Conservation (phyloP, 108 stramenopile species). For the Fistulifera solaris region DNA sequence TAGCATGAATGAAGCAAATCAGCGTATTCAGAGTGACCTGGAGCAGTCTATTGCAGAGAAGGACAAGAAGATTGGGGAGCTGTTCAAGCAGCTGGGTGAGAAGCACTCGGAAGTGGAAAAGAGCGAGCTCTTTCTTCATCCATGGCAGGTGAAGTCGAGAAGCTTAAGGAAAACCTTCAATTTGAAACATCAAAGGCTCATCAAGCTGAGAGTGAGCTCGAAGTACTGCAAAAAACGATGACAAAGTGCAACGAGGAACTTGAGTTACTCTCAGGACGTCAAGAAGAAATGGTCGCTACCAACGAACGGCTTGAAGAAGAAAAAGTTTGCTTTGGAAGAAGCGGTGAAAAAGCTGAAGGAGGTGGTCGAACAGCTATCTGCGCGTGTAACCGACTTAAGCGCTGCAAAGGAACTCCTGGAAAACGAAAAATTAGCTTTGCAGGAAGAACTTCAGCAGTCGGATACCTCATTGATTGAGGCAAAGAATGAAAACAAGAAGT, state of each 20-base stretch:
- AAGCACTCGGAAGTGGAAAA: constrained; percentile 4
- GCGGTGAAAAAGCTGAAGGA: constrained; percentile 15
- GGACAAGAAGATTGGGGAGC: constrained; percentile 23
- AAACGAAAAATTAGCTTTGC: constrained; percentile 11
- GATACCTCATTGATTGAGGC: constrained; percentile 15
- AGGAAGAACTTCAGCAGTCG: constrained; percentile 11
- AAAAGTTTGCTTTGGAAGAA: constrained; percentile 20
- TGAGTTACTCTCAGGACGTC: not conserved
- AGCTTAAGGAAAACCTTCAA: constrained; percentile 7
- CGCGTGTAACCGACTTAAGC: constrained; percentile 7
- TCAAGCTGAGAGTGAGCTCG: constrained; percentile 4
- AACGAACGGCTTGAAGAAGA: constrained; percentile 13
- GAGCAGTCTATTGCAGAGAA: constrained; percentile 12
- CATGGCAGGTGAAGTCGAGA: constrained; percentile 8
- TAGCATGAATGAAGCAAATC: constrained; percentile 18
- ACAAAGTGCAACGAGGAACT: constrained; percentile 7
- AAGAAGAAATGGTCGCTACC: constrained; percentile 24
- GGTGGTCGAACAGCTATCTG: constrained; percentile 10
- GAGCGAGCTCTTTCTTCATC: constrained; percentile 1
- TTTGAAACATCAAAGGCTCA: not conserved
- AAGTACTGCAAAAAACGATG: constrained; percentile 10
- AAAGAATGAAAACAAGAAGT: constrained; percentile 1
- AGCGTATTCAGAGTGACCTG: constrained; percentile 11
- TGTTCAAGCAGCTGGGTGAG: constrained; percentile 14
- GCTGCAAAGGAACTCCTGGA: constrained; percentile 12